Evolutionary conservation across 768 basidiomycete genomes (phyloP), one percentile per base, ranked within the genome.

Genomic region (Trametes sanguinea): DNA sequence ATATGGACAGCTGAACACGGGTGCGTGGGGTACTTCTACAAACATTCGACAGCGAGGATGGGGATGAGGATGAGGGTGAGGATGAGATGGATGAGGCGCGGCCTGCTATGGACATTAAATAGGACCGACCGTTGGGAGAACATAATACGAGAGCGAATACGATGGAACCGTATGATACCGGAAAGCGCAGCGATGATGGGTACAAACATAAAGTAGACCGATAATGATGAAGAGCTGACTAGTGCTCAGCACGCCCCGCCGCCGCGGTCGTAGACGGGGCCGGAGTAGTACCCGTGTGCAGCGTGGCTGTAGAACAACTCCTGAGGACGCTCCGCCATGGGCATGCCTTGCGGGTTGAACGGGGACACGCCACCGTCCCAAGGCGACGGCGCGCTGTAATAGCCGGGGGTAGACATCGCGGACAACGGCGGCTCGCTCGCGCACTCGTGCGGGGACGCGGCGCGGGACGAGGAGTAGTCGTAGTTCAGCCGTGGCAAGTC

Each of bases 401-500:
- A 60, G 9, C 57, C 59, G 0, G 48, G 50, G 11, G 63, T 56
- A 11, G 63, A 60, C 7, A 29, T 54, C 0, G 63, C 58, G 4
- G 58, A 63, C 13, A 17, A 4, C 16, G 63, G 58, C 16, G 48
- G 54, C 29, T 60, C 54, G 51, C 43, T 17, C n/a, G 45, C 37
- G n/a, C 40, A 55, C 0, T 46, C 63, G 45, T 64, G 59, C 4
- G 58, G 63, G 14, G 58, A 56, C 27, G 32, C 48, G 10, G 58
- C 3, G 37, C 54, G 58, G 32, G 62, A 37, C 35, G 35, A 53
- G 37, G 14, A 22, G 50, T 64, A 64, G 14, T 60, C 63, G 51
- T 65, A 61, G 55, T 61, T 30, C 11, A 54, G 39, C 1, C 60
- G 51, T 3, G 60, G 64, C n/a, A 65, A 46, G 43, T 54, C 50